These are phyloP conservation scores for Populus hybrid DNA, from an alignment of 441 rosid genomes.

Conservation along the genomic window DNA sequence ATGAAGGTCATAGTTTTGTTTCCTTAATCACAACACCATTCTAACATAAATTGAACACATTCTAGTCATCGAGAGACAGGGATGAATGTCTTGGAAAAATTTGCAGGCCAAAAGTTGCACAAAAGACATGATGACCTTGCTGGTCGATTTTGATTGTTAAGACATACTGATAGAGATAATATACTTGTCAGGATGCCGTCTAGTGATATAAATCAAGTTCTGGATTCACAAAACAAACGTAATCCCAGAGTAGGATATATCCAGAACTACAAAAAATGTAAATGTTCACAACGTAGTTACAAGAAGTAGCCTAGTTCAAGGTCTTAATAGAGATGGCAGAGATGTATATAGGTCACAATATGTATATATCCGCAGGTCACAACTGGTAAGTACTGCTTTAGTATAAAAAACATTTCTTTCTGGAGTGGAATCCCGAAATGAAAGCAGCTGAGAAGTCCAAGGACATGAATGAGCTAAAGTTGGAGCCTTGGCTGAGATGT, in stretches of 20 bases:
- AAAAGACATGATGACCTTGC: neutral
- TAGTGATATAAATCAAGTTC: neutral
- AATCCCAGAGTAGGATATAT: neutral
- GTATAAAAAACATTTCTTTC: neutral
- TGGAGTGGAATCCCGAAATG: neutral
- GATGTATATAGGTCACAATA: too few relatives aligned
- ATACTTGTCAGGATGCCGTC: neutral
- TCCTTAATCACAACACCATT: neutral
- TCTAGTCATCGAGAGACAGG: neutral
- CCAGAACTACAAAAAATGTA: neutral
- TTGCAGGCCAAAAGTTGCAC: neutral
- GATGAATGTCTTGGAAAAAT: neutral
- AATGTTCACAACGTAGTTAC: neutral
- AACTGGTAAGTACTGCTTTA: neutral
- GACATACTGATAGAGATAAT: neutral
- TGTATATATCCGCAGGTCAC: neutral
- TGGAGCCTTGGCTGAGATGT: neutral
- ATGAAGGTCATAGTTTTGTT: neutral
- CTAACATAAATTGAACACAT: neutral
- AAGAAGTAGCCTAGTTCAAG: neutral
- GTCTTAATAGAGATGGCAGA: neutral
- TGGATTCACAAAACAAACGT: neutral
- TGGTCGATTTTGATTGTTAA: neutral
- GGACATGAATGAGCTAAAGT: neutral
- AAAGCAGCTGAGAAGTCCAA: neutral